phyloP scores from a whole-genome alignment of 768 basidiomycete genomes.

The Hygrophoropsis aurantiaca region DNA sequence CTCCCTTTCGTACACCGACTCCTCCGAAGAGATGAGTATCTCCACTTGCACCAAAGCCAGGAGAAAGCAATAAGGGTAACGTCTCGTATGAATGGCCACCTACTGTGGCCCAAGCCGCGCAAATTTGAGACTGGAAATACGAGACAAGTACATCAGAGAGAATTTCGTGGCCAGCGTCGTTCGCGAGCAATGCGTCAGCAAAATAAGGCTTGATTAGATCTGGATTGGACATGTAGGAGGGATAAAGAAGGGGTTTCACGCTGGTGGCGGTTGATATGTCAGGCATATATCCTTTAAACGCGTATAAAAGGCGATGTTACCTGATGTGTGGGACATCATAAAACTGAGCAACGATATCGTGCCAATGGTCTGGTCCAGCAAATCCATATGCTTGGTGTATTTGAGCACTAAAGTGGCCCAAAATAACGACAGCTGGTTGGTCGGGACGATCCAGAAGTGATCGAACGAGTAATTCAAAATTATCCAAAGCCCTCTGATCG shows the following conservation, averaged over 20 bases:
- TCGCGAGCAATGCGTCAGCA: slow-evolving; percentile 82
- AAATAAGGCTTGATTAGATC: slow-evolving; percentile 68
- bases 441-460: slow-evolving; percentile 89
- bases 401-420: slow-evolving; percentile 96
- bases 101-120: slow-evolving; percentile 77
- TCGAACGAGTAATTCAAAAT: slow-evolving; percentile 91
- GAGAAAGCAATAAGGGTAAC: slow-evolving; percentile 42
- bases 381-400: slow-evolving; percentile 77
- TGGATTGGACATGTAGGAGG: slow-evolving; percentile 77
- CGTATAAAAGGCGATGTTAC: slow-evolving; percentile 30
- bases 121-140: slow-evolving; percentile 90
- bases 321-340: slow-evolving; percentile 95
- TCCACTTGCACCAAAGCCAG: slow-evolving; percentile 30
- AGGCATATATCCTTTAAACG: no score
- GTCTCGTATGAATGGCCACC: slow-evolving; percentile 66
- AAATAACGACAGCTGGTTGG: slow-evolving; percentile 86
- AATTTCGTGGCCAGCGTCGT: slow-evolving; percentile 74
- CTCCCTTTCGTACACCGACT: slow-evolving; percentile 79
- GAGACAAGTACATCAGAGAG: slow-evolving; percentile 89
- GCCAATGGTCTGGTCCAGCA: slow-evolving; percentile 87
- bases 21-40: slow-evolving; percentile 78
- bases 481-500: slow-evolving; percentile 67
- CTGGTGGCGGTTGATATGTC: slow-evolving; percentile 31
- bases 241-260: slow-evolving; percentile 79
- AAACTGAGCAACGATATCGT: slow-evolving; percentile 89